Percentiles rank a stretch among this genome's conserved stretches.
Conservation (phyloP, 139 green algal species). For the Spirogloea muscicola region DNA sequence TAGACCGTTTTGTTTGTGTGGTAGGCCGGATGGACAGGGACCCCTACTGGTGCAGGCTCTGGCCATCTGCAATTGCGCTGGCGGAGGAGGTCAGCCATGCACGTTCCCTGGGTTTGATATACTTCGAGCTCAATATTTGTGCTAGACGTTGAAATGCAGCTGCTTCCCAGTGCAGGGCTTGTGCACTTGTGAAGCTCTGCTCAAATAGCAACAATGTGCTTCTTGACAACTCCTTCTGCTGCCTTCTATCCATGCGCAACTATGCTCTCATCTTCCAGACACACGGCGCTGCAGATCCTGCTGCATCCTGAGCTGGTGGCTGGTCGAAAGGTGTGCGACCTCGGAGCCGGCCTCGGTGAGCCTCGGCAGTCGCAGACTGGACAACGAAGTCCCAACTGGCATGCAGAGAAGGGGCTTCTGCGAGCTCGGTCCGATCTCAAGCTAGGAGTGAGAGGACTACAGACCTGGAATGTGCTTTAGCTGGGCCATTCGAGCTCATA, state of each 20-base stretch:
- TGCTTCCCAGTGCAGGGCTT: not conserved
- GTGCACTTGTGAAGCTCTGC: not conserved
- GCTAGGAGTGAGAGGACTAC: too few species aligned
- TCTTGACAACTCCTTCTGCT: not conserved
- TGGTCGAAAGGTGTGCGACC: constrained; percentile 58
- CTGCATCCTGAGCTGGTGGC: constrained; percentile 56
- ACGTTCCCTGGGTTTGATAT: not conserved
- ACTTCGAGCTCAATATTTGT: not conserved
- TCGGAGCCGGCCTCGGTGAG: constrained; percentile 53
- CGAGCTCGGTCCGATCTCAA: too few species aligned
- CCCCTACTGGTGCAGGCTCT: constrained; percentile 70
- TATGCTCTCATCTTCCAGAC: not conserved
- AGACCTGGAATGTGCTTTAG: too few species aligned
- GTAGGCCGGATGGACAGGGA: constrained; percentile 54
- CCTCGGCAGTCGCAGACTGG: too few species aligned
- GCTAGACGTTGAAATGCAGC: not conserved
- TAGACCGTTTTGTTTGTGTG: too few species aligned
- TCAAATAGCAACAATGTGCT: not conserved
- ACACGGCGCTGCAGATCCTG: constrained; percentile 49
- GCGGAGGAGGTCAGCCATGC: constrained; percentile 37
- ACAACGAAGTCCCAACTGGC: too few species aligned
- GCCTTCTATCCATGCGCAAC: not conserved
- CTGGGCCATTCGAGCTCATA: not conserved
- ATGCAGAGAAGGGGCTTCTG: too few species aligned
- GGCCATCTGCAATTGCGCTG: constrained; percentile 74